A percentile compares a stretch with the other conserved stretches of the same genome.
These are phyloP conservation scores for Nakazawaea peltata DNA, from an alignment of 805 yeast species.

Conservation along the genomic window DNA sequence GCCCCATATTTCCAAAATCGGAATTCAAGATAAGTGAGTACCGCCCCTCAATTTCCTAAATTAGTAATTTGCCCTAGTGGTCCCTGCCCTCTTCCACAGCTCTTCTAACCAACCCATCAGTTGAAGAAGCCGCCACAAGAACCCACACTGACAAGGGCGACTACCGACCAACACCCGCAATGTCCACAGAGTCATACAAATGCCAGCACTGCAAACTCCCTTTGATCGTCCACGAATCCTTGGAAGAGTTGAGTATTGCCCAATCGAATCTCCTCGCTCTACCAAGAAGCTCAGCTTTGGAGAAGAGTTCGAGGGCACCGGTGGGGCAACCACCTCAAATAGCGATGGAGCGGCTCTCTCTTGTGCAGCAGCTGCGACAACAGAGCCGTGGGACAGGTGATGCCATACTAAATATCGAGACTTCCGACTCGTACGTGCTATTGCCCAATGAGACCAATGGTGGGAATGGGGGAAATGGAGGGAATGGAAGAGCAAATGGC, in stretches of 20 bases:
- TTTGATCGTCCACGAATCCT: constrained; percentile 45
- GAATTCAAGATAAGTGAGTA: too few relatives aligned
- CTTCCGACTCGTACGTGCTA: constrained; percentile 20
- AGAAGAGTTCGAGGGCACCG: constrained; percentile 1
- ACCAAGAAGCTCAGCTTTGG: constrained; percentile 16
- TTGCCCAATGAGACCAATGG: constrained; percentile 25
- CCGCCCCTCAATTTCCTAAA: too few relatives aligned
- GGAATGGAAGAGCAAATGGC: too few relatives aligned
- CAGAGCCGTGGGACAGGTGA: neutral
- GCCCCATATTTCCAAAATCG: too few relatives aligned
- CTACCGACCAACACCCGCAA: too few relatives aligned
- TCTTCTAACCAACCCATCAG: too few relatives aligned
- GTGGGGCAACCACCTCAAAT: constrained; percentile 19
- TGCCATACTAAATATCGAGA: constrained; percentile 7
- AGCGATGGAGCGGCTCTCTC: constrained; percentile 13
- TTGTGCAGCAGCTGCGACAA: constrained; percentile 10
- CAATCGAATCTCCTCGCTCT: constrained; percentile 45
- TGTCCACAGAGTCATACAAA: neutral
- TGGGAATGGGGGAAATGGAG: constrained; percentile 14
- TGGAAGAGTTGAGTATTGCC: constrained; percentile 41
- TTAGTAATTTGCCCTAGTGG: too few relatives aligned
- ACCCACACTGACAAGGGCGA: too few relatives aligned
- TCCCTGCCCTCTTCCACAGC: too few relatives aligned
- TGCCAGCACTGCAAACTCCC: constrained; percentile 64
- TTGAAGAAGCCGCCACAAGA: too few relatives aligned